Base-by-base conservation (phyloP, 164 flowering plant genomes). In the Amborella trichopoda region DNA sequence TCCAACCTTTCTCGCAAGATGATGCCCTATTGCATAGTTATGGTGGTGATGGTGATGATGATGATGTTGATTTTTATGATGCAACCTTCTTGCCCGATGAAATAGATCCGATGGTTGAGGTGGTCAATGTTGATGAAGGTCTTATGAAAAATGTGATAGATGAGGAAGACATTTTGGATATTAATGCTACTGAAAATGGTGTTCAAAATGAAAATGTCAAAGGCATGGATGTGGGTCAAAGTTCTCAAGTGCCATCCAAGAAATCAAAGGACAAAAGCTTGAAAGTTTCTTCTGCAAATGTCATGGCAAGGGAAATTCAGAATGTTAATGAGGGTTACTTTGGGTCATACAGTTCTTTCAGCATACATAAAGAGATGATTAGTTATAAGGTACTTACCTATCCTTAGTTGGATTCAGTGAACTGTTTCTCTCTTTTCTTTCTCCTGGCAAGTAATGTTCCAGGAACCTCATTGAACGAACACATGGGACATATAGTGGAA, bases 361-460 rank as follows among this genome's bases (percentile, higher is more conserved):
- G 82, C 46, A 91, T 91, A 53, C 95, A 91, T 53, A 73, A 81
- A 50, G 99, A 91, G 64, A 91, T 91, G 99, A 61, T 91, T 40
- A 71, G 90, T 59, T 96, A 91, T 61, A 80, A 91, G 96, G 99
- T 83, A 70, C 11, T 20, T 10, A 13, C 20, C n/a, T n/a, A n/a
- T n/a, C n/a, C n/a, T n/a, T n/a, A n/a, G n/a, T n/a, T n/a, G n/a
- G n/a, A n/a, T n/a, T n/a, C n/a, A n/a, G n/a, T n/a, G n/a, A n/a
- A n/a, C n/a, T n/a, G n/a, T n/a, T n/a, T n/a, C n/a, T n/a, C n/a
- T n/a, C n/a, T n/a, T n/a, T n/a, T n/a, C n/a, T n/a, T n/a, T n/a
- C n/a, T n/a, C n/a, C n/a, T n/a, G n/a, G n/a, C n/a, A n/a, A n/a
- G n/a, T n/a, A n/a, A n/a, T n/a, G n/a, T n/a, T n/a, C n/a, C n/a